Percentiles rank a stretch among this genome's conserved stretches.
Evolutionary conservation across 306 rosid genomes (phyloP).

Genomic region (Clitoria ternatea): DNA sequence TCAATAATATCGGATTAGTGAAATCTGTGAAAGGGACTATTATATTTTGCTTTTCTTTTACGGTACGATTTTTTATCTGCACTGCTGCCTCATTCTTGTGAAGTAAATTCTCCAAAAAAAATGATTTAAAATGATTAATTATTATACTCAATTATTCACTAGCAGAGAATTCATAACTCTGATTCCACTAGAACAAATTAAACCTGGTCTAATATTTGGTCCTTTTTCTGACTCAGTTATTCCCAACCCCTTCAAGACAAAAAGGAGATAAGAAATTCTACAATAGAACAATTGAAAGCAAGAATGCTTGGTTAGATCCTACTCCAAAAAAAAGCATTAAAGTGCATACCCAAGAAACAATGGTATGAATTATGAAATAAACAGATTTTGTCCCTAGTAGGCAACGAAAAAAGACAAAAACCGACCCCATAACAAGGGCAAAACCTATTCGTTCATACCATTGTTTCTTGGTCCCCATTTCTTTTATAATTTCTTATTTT

Average conservation of each 20-base stretch:
- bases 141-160: background rate
- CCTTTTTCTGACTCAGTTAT: background rate
- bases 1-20: background rate
- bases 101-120: background rate
- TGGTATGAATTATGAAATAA: too few species aligned
- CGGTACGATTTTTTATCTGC: background rate
- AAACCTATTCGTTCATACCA: conserved; percentile 10
- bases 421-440: conserved; percentile 24
- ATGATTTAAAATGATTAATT: too few species aligned
- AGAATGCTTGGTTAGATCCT: background rate
- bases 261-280: background rate
- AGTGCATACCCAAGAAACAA: conserved; percentile 12
- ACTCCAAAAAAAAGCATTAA: background rate
- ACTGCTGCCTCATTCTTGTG: background rate
- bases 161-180: background rate
- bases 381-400: too few species aligned
- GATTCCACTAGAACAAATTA: background rate
- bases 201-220: background rate
- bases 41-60: background rate
- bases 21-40: background rate
- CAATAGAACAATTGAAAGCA: background rate
- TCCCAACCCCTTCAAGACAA: conserved; percentile 16
- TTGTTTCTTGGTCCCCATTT: background rate
- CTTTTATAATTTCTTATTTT: conserved; percentile 1
- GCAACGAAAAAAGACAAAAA: background rate